Base-by-base conservation (phyloP, 306 rosid genomes). In the Purshia tridentata region DNA sequence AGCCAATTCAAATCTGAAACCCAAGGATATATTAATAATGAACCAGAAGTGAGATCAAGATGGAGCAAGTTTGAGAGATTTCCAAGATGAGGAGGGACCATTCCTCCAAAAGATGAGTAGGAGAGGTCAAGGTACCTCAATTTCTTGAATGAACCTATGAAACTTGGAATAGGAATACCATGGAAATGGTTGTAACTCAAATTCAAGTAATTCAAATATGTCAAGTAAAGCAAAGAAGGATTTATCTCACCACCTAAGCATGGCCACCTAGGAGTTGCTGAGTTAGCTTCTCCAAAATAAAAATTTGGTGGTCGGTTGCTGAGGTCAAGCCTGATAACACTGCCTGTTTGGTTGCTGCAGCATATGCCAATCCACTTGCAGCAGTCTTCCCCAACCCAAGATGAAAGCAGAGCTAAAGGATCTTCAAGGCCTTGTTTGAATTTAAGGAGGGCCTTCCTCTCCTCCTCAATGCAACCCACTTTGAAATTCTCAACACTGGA, bases 311-410 rank as follows among this genome's bases (percentile, higher is more conserved):
- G 35, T 0, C 2, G 35, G 35, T 1, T 6, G 46, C 23, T 6
- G 8, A 75, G 57, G 29, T 65, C 73, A 11, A 75, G 51, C 48
- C 46, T 12, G 15, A 57, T 29, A 1, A 75, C 79, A 56, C 67
- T 63, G 8, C 67, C 67, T 6, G 60, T 67, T 56, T 42, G 9
- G 7, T 76, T 63, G 61, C 47, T 53, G 45, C 73, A 69, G 4
- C 12, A 0, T 13, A 71, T 54, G 8, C 65, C 54, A 18, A 11
- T 56, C 75, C 75, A 75, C 12, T 9, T 75, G 67, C 79, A 75
- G 40, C 79, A 75, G 22, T 75, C 73, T 19, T 75, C 18, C 22
- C 10, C 18, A 4, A 20, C 59, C 79, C 73, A 75, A 1, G 73
- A 54, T 22, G 67, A 75, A 54, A 75, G 73, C 47, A 8, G 6